A percentile compares a stretch with the other conserved stretches of the same genome.
Conservation (phyloP, 2,329 filamentous ascomycete species). For the Didymella sp. region DNA sequence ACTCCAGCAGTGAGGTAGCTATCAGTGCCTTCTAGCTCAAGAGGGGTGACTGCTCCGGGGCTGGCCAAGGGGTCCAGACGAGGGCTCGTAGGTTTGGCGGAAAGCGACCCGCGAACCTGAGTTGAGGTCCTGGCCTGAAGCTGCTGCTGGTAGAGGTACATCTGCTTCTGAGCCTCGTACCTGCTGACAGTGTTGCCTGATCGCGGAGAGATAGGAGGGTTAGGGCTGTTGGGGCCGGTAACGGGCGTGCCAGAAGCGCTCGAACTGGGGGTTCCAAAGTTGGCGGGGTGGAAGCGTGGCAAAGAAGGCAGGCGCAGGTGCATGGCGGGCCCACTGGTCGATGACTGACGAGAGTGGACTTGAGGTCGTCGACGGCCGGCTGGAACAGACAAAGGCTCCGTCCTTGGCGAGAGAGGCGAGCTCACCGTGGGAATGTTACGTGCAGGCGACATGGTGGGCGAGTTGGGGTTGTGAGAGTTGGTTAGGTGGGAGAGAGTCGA, state of each 20-base stretch:
- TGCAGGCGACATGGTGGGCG: slow-evolving; percentile 38
- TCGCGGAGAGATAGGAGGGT: slow-evolving; percentile 54
- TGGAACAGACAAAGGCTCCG: slow-evolving; percentile 48
- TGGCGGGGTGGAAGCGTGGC: slow-evolving; percentile 61
- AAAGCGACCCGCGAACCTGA: slow-evolving; percentile 30
- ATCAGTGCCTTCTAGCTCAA: slow-evolving; percentile 56
- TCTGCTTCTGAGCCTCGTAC: slow-evolving; percentile 58
- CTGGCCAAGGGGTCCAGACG: slow-evolving; percentile 58
- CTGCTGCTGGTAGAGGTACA: slow-evolving; percentile 59
- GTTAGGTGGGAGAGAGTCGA: slow-evolving; percentile 29
- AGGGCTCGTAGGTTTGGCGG: slow-evolving; percentile 55
- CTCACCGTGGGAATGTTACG: slow-evolving; percentile 43
- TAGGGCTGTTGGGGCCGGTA: slow-evolving; percentile 51
- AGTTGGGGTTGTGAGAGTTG: slow-evolving; percentile 15
- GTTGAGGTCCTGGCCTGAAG: slow-evolving; percentile 43
- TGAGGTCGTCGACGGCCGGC: slow-evolving; percentile 44
- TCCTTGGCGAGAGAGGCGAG: slow-evolving; percentile 46
- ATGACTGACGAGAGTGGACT: slow-evolving; percentile 45
- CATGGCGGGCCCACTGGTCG: slow-evolving; percentile 42
- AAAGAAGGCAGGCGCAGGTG: slow-evolving; percentile 57
- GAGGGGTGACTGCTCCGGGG: slow-evolving; percentile 61
- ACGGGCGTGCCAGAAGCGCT: slow-evolving; percentile 48
- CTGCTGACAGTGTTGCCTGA: slow-evolving; percentile 49
- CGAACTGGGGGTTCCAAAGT: slow-evolving; percentile 54
- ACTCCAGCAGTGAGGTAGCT: slow-evolving; percentile 57